A percentile compares a stretch with the other conserved stretches of the same genome.
phyloP scores from a whole-genome alignment of 2,329 filamentous ascomycete genomes.

The Rhinocladiella similis region DNA sequence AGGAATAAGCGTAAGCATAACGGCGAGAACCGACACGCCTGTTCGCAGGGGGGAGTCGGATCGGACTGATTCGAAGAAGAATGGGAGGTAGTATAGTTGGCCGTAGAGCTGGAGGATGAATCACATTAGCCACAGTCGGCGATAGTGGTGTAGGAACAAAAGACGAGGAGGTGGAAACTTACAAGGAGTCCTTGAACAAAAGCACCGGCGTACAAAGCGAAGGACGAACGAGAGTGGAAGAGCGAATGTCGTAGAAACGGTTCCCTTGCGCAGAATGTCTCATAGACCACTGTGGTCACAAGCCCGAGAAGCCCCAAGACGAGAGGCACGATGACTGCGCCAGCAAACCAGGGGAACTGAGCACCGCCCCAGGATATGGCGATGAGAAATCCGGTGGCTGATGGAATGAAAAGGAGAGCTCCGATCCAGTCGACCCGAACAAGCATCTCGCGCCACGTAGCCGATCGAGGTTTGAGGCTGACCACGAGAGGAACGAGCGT shows the following conservation, averaged over 20 bases:
- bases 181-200: constrained; percentile 47
- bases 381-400: constrained; percentile 41
- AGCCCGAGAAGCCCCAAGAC: constrained; percentile 36
- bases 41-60: constrained; percentile 36
- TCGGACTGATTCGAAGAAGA: constrained; percentile 43
- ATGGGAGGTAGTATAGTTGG: constrained; percentile 44
- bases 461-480: constrained; percentile 26
- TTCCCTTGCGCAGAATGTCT: constrained; percentile 35
- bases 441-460: constrained; percentile 34
- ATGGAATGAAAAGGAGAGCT: constrained; percentile 39
- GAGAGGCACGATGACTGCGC: constrained; percentile 42
- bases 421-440: constrained; percentile 45
- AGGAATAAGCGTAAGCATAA: constrained; percentile 33
- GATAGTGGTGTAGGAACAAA: neutral
- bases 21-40: constrained; percentile 41
- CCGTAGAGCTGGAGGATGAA: constrained; percentile 38
- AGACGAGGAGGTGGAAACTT: constrained; percentile 17
- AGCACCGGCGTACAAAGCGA: constrained; percentile 43
- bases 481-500: constrained; percentile 35
- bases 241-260: constrained; percentile 41
- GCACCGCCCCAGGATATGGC: constrained; percentile 46
- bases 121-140: neutral
- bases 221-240: constrained; percentile 38
- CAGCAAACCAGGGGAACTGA: constrained; percentile 40
- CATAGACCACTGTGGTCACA: constrained; percentile 37